phyloP scores from a whole-genome alignment of 2,329 filamentous ascomycete genomes.

The Colletotrichum tamarilloi region DNA sequence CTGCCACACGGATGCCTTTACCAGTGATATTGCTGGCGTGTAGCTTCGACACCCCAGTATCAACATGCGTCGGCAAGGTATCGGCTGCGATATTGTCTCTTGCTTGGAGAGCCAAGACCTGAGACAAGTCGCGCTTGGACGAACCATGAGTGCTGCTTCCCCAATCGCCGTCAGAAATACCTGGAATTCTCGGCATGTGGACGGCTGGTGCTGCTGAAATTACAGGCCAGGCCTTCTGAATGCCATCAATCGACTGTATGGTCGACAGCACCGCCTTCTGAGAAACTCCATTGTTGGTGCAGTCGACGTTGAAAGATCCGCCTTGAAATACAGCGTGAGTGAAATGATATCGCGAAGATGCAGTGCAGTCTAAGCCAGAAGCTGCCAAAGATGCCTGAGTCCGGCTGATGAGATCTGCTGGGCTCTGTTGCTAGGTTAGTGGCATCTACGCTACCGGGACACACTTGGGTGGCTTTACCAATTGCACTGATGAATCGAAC shows the following conservation, averaged over 20 bases:
- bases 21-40: slow-evolving; percentile 19
- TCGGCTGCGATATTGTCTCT: neutral
- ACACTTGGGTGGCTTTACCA: neutral
- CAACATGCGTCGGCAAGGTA: slow-evolving; percentile 39
- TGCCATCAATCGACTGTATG: neutral
- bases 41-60: slow-evolving; percentile 33
- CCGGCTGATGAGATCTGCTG: neutral
- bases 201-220: neutral
- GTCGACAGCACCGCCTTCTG: neutral
- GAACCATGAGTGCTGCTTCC: neutral
- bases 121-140: neutral
- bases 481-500: neutral
- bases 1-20: slow-evolving; percentile 11
- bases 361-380: slow-evolving; percentile 5
- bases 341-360: slow-evolving; percentile 4
- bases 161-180: neutral
- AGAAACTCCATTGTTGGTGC: neutral
- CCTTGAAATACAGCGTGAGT: slow-evolving; percentile 14
- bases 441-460: neutral
- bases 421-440: neutral
- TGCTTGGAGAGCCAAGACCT: neutral
- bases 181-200: neutral
- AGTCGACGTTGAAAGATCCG: slow-evolving; percentile 12
- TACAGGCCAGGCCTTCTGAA: slow-evolving; percentile 26
- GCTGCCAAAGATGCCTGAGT: neutral